Evolutionary conservation across 2,329 filamentous ascomycete species (phyloP), one percentile per base, ranked within the genome.

Genomic region (Phoma herbarum): DNA sequence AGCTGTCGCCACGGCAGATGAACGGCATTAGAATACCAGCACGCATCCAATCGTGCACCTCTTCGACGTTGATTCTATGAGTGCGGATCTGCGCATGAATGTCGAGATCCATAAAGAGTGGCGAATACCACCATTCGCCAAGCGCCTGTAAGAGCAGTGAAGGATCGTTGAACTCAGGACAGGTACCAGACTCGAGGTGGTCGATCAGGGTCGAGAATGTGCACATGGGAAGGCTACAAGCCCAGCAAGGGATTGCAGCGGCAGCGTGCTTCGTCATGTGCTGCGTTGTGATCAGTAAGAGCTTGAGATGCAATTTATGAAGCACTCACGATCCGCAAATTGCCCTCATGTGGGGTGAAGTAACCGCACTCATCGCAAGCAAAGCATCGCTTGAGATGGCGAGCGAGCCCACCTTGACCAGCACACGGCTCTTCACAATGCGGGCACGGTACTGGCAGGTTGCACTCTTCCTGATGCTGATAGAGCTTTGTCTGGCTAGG

Each of bases 121-220:
- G 44, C 0, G 72, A 72, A 59, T 75, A 74, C 72, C 72, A 76
- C 70, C 71, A 75, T 28, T 62, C 67, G 8, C 74, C 73, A 1
- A 76, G 69, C 25, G 63, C 64, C 3, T 48, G 59, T 10, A 62
- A 54, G 23, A 75, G 60, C 18, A 59, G 57, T 2, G 59, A 35
- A 1, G 66, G 88, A 75, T 92, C 86, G 0, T 88, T 87, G 0
- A 88, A 87, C 28, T 88, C 83, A 18, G 85, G 85, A 71, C 92
- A 90, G 71, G 90, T 88, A 22, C 89, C 75, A 4, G 83, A 86
- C 66, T 87, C 86, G 63, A 75, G 65, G 47, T 76, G 74, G 42
- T 68, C 65, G 53, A 75, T 68, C 4, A 75, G 70, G 48, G 61
- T 63, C 20, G 66, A 72, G 49, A 65, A 63, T 23, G 63, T 72